phyloP scores from a whole-genome alignment of 768 basidiomycete species.

The Leccinum pellstonianum region DNA sequence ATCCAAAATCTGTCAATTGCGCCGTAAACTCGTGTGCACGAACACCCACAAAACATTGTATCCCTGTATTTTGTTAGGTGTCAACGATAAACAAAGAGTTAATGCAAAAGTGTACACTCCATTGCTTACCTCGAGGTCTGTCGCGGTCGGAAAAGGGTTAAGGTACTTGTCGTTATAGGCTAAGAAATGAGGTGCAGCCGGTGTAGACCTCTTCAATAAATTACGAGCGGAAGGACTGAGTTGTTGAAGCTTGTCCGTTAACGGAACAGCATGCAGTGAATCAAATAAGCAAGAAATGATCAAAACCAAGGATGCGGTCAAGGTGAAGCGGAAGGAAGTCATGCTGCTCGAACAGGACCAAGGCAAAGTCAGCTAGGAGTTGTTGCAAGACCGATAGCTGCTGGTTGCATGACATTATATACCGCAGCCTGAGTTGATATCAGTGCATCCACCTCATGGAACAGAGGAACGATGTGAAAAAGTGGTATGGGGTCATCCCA shows the following conservation, averaged over 20 bases:
- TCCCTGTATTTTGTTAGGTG: conserved; percentile 20
- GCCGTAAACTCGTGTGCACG: neutral
- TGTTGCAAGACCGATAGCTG: neutral
- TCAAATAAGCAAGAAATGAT: conserved; percentile 8
- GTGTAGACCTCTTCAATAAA: conserved; percentile 23
- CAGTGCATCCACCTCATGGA: conserved; percentile 4
- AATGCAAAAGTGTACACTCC: neutral
- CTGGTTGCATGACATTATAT: conserved; percentile 17
- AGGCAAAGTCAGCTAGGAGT: neutral
- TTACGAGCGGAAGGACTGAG: conserved; percentile 24
- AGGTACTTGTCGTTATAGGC: conserved; percentile 43
- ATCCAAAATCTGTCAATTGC: neutral
- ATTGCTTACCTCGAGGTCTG: conserved; percentile 41
- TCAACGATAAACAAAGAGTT: neutral
- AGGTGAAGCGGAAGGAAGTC: conserved; percentile 9
- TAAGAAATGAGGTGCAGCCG: conserved; percentile 50
- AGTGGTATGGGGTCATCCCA: neutral
- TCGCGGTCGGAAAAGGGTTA: conserved; percentile 42
- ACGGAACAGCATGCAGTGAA: conserved; percentile 14
- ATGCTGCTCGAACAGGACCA: conserved; percentile 6
- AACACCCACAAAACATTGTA: conserved; percentile 35
- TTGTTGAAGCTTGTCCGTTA: conserved; percentile 23
- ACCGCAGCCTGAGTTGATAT: conserved; percentile 1
- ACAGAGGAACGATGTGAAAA: conserved; percentile 7
- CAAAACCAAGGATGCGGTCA: conserved; percentile 4